Conservation (phyloP, 73 alveolate species). For the Paramecium primaurelia region DNA sequence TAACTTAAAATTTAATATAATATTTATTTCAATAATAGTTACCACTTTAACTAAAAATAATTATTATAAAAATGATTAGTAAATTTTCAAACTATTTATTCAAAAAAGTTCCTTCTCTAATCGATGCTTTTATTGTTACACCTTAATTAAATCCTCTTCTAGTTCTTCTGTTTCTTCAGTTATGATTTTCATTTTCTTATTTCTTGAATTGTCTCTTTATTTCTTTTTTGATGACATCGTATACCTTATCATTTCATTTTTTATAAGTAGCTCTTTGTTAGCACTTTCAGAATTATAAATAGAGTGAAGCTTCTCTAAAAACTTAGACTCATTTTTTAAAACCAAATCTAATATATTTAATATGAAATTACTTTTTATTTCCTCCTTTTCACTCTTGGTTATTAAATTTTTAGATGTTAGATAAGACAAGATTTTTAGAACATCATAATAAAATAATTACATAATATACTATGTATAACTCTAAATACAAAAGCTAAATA, state of each 20-base stretch:
- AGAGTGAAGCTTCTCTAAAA: neutral
- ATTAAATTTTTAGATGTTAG: neutral
- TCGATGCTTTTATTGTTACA: neutral
- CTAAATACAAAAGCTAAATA: neutral
- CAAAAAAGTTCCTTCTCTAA: neutral
- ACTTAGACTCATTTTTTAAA: neutral
- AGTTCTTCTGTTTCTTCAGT: constrained; percentile 4
- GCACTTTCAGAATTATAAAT: neutral
- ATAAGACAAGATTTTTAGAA: neutral
- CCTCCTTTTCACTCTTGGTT: neutral
- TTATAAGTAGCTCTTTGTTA: neutral
- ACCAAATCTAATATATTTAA: neutral
- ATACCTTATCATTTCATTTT: neutral
- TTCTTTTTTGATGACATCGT: neutral
- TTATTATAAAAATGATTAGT: constrained; percentile 12
- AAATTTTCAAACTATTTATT: neutral
- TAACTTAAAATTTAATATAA: neutral
- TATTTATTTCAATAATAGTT: neutral
- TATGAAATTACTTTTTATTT: neutral
- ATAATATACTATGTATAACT: neutral
- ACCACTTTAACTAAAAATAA: neutral
- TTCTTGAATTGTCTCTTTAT: neutral
- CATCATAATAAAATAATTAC: neutral
- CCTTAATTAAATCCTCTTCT: neutral
- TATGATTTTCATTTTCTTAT: neutral